These are phyloP conservation scores for Pseudogymnoascus sp. DNA, from an alignment of 2,329 filamentous ascomycete species.

Conservation along the genomic window DNA sequence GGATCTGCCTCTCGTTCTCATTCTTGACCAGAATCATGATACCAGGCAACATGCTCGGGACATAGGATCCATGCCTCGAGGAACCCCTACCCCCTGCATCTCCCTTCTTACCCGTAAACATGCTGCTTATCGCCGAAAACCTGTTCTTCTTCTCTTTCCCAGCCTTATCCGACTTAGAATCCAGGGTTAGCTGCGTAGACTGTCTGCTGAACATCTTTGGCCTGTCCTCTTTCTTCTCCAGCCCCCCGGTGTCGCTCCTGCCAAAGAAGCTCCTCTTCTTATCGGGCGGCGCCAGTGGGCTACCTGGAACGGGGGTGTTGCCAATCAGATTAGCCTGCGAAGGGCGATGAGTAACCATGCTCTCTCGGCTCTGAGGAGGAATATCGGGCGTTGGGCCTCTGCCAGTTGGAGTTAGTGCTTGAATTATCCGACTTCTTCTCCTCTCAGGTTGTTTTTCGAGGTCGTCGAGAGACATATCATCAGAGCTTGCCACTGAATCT, in stretches of 20 bases:
- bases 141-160: constrained; percentile 34
- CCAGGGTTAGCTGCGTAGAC: not conserved
- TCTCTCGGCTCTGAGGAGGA: constrained; percentile 26
- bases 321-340: constrained; percentile 23
- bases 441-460: not conserved
- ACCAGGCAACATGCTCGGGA: not conserved
- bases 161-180: constrained; percentile 12
- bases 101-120: constrained; percentile 15
- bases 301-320: constrained; percentile 10
- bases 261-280: constrained; percentile 34
- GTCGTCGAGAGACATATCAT: not conserved
- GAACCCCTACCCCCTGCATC: not conserved
- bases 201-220: constrained; percentile 21
- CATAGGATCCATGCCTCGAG: not conserved
- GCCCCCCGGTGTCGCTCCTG: constrained; percentile 10
- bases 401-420: constrained; percentile 18
- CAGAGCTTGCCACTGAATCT: not conserved
- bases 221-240: constrained; percentile 14
- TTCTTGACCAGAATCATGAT: not conserved
- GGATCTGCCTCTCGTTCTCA: not conserved
- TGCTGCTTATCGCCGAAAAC: constrained; percentile 31
- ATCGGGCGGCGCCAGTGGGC: constrained; percentile 23
- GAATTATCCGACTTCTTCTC: not conserved
- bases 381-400: constrained; percentile 17
- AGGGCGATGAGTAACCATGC: constrained; percentile 23